These are phyloP conservation scores for Saccharomyces mikatae DNA, from an alignment of 805 yeast genomes.

Conservation along the genomic window DNA sequence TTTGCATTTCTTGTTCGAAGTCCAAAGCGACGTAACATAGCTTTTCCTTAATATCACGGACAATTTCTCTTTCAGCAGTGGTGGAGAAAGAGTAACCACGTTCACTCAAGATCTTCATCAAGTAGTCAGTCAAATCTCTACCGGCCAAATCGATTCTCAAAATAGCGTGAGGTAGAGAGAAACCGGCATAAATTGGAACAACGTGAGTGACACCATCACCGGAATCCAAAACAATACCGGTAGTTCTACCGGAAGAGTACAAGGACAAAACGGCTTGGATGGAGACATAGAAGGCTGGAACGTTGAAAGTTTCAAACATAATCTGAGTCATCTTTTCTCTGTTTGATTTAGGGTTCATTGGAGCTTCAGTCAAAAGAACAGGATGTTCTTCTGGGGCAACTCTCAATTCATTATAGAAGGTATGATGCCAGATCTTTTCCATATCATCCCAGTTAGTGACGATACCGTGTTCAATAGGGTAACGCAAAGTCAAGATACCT, in stretches of 20 bases:
- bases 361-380: conserved; percentile 97
- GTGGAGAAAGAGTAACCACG: conserved; percentile 99
- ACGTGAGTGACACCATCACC: conserved; percentile 99
- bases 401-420: conserved; percentile 99
- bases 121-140: conserved; percentile 98
- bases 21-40: conserved; percentile 98
- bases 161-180: conserved; percentile 98
- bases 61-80: conserved; percentile 98
- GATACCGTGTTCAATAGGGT: conserved; percentile 99
- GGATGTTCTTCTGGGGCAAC: conserved; percentile 99
- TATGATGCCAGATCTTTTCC: conserved; percentile 99
- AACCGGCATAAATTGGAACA: conserved; percentile 99
- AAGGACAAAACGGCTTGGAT: conserved; percentile 97
- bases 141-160: conserved; percentile 98
- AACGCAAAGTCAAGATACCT: conserved; percentile 97
- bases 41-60: conserved; percentile 86
- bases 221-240: conserved; percentile 98
- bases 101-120: conserved; percentile 96
- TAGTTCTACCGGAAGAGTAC: conserved; percentile 99
- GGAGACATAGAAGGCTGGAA: conserved; percentile 97
- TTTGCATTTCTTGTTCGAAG: conserved; percentile 98
- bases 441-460: conserved; percentile 99
- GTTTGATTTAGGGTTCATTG: conserved; percentile 98
- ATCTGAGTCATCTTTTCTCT: conserved; percentile 99
- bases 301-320: conserved; percentile 97